Evolutionary conservation across 108 stramenopile species (phyloP).

Genomic region (Cyclostephanos invisitatus): DNA sequence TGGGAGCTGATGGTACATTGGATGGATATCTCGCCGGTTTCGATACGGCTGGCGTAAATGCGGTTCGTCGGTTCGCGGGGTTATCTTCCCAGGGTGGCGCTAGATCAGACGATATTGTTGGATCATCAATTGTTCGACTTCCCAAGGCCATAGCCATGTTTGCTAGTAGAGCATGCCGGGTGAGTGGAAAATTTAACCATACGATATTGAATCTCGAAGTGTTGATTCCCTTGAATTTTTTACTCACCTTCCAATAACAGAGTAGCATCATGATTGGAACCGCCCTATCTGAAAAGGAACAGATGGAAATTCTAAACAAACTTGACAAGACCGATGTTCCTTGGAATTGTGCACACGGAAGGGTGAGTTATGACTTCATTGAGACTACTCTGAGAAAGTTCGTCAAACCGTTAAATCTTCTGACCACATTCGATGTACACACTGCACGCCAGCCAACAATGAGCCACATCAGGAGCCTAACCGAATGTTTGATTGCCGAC

Average conservation of each 20-base stretch:
- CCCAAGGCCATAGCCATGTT: slow-evolving; percentile 97
- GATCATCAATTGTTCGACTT: slow-evolving; percentile 67
- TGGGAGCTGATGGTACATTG: slow-evolving; percentile 66
- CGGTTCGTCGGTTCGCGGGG: slow-evolving; percentile 78
- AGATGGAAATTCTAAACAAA: slow-evolving; percentile 78
- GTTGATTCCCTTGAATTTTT: neutral
- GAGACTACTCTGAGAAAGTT: neutral
- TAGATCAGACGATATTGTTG: slow-evolving; percentile 23
- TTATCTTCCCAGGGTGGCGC: slow-evolving; percentile 14
- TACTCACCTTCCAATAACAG: neutral
- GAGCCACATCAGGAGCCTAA: slow-evolving; percentile 78
- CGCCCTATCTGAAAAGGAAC: slow-evolving; percentile 83
- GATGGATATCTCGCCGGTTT: slow-evolving; percentile 61
- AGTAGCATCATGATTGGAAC: slow-evolving; percentile 95
- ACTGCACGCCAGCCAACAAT: slow-evolving; percentile 76
- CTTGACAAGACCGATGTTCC: slow-evolving; percentile 88
- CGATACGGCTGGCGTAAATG: slow-evolving; percentile 80
- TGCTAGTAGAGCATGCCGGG: slow-evolving; percentile 92
- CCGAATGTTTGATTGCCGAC: slow-evolving; percentile 53
- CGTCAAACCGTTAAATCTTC: slow-evolving; percentile 20
- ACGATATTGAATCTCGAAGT: too few species aligned
- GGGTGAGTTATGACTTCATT: slow-evolving; percentile 14
- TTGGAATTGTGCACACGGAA: slow-evolving; percentile 90
- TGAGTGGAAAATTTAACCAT: slow-evolving; percentile 12
- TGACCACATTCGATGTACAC: slow-evolving; percentile 45